A percentile compares a stretch with the other conserved stretches of the same genome.
phyloP scores from a whole-genome alignment of 352 stramenopile species.

The Globisporangium splendens region DNA sequence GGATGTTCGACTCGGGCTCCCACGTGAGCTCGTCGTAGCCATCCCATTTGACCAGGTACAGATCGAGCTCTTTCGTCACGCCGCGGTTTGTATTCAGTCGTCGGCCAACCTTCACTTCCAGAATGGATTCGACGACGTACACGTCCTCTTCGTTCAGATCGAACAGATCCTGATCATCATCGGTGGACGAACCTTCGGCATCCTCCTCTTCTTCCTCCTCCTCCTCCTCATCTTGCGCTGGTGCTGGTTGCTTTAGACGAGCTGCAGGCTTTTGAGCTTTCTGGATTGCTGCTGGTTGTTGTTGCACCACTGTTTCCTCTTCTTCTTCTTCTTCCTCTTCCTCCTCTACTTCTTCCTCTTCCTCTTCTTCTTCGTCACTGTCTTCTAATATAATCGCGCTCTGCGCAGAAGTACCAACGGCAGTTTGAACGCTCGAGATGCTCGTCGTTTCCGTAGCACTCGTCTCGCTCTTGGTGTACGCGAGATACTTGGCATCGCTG shows the following conservation, averaged over 20 bases:
- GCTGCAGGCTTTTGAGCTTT: not conserved
- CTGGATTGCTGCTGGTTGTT: constrained; percentile 3
- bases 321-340: constrained; percentile 27
- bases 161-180: constrained; percentile 62
- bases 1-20: constrained; percentile 71
- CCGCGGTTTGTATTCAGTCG: constrained; percentile 28
- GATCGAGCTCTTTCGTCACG: constrained; percentile 54
- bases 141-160: constrained; percentile 75
- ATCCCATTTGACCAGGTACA: constrained; percentile 80
- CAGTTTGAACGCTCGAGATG: not conserved
- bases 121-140: constrained; percentile 66
- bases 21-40: constrained; percentile 78
- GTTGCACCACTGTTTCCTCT: constrained; percentile 20
- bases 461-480: constrained; percentile 19
- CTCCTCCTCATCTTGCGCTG: not conserved
- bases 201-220: constrained; percentile 18
- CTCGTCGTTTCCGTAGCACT: not conserved
- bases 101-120: constrained; percentile 61
- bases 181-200: constrained; percentile 48
- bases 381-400: constrained; percentile 60
- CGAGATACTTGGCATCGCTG: constrained; percentile 23
- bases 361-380: constrained; percentile 30
- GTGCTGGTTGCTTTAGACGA: not conserved
- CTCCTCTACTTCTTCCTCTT: constrained; percentile 27
- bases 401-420: constrained; percentile 25